Percentiles rank a stretch among this genome's conserved stretches.
Conservation (phyloP, 768 basidiomycete genomes). For the Pleurotus sapidus region DNA sequence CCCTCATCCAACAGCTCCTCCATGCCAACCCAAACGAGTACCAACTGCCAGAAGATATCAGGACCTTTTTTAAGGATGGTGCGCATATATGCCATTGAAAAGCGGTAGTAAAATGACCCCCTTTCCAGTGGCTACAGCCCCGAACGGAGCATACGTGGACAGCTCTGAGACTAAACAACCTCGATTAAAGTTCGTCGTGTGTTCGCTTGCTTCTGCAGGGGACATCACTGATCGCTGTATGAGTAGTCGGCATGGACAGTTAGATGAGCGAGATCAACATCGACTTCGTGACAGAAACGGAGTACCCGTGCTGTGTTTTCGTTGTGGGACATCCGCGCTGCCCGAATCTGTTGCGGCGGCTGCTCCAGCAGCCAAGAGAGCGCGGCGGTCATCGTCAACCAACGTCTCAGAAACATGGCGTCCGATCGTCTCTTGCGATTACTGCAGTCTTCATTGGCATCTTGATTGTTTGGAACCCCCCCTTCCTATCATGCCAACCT, state of each 20-base stretch:
- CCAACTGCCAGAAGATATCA: conserved; percentile 82
- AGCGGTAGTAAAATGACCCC: conserved; percentile 14
- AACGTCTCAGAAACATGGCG: conserved; percentile 55
- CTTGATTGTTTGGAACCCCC: conserved; percentile 96
- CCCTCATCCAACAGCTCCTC: conserved; percentile 70
- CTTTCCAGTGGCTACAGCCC: conserved; percentile 66
- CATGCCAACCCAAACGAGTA: conserved; percentile 75
- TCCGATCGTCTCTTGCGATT: conserved; percentile 90
- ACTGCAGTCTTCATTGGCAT: conserved; percentile 94
- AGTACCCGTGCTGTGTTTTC: conserved; percentile 83
- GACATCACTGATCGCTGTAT: not conserved
- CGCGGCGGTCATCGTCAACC: conserved; percentile 45
- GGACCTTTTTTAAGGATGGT: conserved; percentile 87
- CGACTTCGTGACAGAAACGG: conserved; percentile 85
- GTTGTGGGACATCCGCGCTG: conserved; percentile 80
- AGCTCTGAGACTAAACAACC: conserved; percentile 71
- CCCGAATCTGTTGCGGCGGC: conserved; percentile 51
- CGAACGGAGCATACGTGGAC: conserved; percentile 84
- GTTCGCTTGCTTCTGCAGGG: conserved; percentile 11
- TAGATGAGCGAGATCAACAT: conserved; percentile 90
- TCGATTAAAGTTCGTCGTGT: conserved; percentile 71
- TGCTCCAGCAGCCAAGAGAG: conserved; percentile 51
- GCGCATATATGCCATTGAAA: conserved; percentile 22
- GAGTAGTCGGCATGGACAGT: conserved; percentile 74
- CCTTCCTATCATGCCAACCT: conserved; percentile 77